Evolutionary conservation across 2,329 filamentous ascomycete species (phyloP), one percentile per base, ranked within the genome.

Genomic region (Fusarium poae): DNA sequence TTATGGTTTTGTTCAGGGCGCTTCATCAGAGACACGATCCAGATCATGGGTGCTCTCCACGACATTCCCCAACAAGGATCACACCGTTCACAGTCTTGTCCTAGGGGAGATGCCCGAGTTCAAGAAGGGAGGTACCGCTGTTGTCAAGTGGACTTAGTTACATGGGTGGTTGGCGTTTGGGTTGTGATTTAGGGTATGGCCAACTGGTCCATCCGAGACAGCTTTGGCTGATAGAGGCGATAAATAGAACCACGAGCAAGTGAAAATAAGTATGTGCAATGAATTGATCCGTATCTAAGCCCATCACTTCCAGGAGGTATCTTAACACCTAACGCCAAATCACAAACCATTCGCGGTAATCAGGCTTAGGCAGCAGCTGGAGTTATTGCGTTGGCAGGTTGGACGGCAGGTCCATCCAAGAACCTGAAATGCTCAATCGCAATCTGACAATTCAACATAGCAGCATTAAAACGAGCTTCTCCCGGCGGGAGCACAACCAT

Each of bases 401-500:
- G 62, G 2, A 72, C 65, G 13, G 71, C 78, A 32, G 75, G 81
- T 13, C 86, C 86, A 70, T 91, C 89, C 7, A 91, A 77, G 71
- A 88, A 88, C 75, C 87, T 88, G 77, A 98, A 97, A 70, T 92
- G 91, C 72, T 92, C 89, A 45, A 93, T 87, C 1, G 94, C 94
- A 61, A 97, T 91, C 79, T 93, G 90, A 70, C 95, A 96, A 77
- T 97, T 97, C 70, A 97, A 85, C 78, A 96, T 89, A 15, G 94
- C 94, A 54, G 92, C 89, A 74, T 98, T 97, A 83, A 97, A 97
- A 8, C 92, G 88, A 21, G 93, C 92, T 79, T 98, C 95, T 25
- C 94, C 94, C 0, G 95, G 94, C 0, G 96, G 94, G 70, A 97
- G 88, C 35, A 97, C 91, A 11, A 97, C 93, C 75, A 97, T 93